Evolutionary conservation across 2,329 filamentous ascomycete species (phyloP), one percentile per base, ranked within the genome.

Genomic region (Aaosphaeria pasadenensis): DNA sequence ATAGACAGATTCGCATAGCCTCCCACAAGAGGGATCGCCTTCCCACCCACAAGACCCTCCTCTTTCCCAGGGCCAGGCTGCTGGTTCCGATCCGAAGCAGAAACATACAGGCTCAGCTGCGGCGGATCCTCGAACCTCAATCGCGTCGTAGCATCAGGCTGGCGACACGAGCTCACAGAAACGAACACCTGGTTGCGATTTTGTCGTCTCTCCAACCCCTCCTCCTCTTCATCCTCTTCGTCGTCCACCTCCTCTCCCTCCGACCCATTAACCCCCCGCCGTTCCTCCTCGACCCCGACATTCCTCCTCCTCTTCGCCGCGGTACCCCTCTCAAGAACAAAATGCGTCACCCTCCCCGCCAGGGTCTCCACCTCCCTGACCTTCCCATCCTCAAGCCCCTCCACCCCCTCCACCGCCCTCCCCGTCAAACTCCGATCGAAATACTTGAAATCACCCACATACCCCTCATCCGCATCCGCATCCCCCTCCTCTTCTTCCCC

Each of bases 121-220:
- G 88, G 81, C 1, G 74, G 67, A 11, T 57, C 58, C 7, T 56
- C 62, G 11, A 71, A 68, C 44, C 72, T 75, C 7, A 36, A 36
- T 28, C 74, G 72, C 7, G 74, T 71, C 2, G 74, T 74, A 6
- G 71, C 73, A 17, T 71, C 66, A 9, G 92, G 94, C 59, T 95
- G 90, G 29, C 82, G 71, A 69, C 94, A 99, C 1, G 89, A 91
- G 56, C 91, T 97, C 39, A 91, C 84, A 2, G 91, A 91, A 46
- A 99, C 79, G 68, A 87, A 96, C 3, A 97, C 75, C 11, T 70
- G 69, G 28, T 70, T 63, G 28, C 63, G 60, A 30, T 58, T 45
- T 39, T 69, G 66, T 28, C 63, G 57, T 42, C 58, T 63, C 29
- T 49, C 47, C 46, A 62, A 6, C 31, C 45, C 47, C 5, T 48